Conservation (phyloP, 495 filamentous ascomycete genomes). For the Penicillium canariense region DNA sequence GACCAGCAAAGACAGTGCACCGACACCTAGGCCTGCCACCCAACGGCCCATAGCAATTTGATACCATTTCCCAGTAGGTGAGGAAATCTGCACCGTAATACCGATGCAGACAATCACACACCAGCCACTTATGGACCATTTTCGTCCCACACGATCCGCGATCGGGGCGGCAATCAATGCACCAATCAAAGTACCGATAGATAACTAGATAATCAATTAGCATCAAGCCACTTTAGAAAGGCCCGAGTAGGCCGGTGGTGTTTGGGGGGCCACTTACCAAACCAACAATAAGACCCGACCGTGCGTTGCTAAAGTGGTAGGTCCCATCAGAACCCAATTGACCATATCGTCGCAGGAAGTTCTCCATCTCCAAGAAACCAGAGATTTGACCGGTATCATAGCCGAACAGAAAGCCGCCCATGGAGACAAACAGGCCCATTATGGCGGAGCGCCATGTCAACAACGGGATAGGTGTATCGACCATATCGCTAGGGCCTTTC, state of each 20-base stretch:
- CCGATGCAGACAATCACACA: conserved; percentile 60
- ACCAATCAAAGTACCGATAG: conserved; percentile 65
- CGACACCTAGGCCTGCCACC: conserved; percentile 65
- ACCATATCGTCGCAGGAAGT: conserved; percentile 43
- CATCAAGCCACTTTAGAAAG: not conserved
- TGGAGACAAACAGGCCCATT: conserved; percentile 55
- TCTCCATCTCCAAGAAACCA: conserved; percentile 56
- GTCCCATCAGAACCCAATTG: conserved; percentile 15
- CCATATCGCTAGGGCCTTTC: conserved; percentile 20
- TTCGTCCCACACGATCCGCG: conserved; percentile 51
- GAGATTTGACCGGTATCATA: conserved; percentile 47
- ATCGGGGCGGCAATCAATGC: conserved; percentile 57
- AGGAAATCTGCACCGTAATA: conserved; percentile 62
- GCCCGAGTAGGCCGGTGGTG: not conserved
- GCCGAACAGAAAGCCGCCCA: conserved; percentile 62
- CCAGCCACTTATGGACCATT: conserved; percentile 51
- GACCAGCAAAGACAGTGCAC: conserved; percentile 62
- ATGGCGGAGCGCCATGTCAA: conserved; percentile 39
- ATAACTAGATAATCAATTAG: conserved; percentile 33
- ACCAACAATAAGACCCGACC: conserved; percentile 49
- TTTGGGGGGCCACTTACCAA: conserved; percentile 22
- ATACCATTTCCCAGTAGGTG: conserved; percentile 49
- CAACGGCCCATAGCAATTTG: conserved; percentile 51
- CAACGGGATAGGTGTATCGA: conserved; percentile 34
- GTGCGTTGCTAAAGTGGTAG: conserved; percentile 44